Percentiles rank a stretch among this genome's conserved stretches.
Conservation (phyloP, 73 alveolate genomes). For the Stentor roeselii region DNA sequence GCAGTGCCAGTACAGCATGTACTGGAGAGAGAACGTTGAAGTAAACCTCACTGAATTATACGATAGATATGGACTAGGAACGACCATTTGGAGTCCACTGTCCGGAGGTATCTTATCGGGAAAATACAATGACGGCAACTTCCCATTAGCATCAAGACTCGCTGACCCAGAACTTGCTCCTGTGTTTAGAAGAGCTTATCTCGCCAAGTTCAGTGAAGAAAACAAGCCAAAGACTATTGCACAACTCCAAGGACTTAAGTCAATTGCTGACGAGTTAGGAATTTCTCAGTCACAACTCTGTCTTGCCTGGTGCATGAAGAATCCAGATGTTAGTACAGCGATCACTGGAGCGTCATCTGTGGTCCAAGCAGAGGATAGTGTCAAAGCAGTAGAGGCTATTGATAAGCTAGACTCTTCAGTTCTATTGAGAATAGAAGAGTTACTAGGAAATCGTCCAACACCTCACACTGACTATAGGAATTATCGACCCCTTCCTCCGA, state of each 20-base stretch:
- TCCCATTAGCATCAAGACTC: constrained; percentile 64
- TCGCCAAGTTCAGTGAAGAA: background rate
- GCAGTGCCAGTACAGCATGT: constrained; percentile 85
- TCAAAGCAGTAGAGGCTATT: constrained; percentile 30
- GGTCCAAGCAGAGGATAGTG: constrained; percentile 28
- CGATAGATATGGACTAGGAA: constrained; percentile 67
- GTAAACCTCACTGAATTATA: constrained; percentile 71
- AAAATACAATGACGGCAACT: constrained; percentile 84
- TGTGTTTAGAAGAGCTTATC: background rate
- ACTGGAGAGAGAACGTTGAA: constrained; percentile 86
- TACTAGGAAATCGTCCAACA: constrained; percentile 31
- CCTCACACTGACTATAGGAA: constrained; percentile 22
- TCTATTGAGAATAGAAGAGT: constrained; percentile 26
- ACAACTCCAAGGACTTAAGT: constrained; percentile 33
- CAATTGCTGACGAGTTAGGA: constrained; percentile 38
- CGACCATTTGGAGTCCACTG: constrained; percentile 92
- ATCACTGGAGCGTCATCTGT: constrained; percentile 31
- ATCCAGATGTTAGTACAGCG: constrained; percentile 32
- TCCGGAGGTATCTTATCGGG: constrained; percentile 93
- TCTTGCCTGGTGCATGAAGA: constrained; percentile 44
- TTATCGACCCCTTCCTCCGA: constrained; percentile 15
- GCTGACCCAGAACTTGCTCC: constrained; percentile 25
- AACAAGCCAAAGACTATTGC: constrained; percentile 25
- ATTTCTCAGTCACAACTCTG: constrained; percentile 35
- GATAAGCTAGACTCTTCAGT: constrained; percentile 27